These are phyloP conservation scores for Ogataea trehalophila DNA, from an alignment of 805 yeast genomes.

Conservation along the genomic window DNA sequence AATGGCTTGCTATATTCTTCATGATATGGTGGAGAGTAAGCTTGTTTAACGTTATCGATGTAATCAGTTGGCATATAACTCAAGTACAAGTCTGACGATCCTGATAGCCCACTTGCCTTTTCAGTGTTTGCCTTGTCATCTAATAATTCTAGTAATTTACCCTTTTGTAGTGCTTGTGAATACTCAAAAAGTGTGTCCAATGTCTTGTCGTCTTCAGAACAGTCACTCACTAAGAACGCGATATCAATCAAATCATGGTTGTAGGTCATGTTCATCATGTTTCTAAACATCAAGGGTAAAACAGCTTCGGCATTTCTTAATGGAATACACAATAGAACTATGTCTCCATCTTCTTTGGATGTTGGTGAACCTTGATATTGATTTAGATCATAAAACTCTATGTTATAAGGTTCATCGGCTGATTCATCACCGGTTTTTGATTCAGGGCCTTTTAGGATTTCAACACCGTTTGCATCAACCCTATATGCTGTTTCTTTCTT, in stretches of 20 bases:
- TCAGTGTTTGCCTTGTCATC: constrained; percentile 36
- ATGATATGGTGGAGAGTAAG: constrained; percentile 67
- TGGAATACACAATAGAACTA: constrained; percentile 68
- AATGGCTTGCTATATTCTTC: constrained; percentile 61
- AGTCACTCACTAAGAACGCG: constrained; percentile 77
- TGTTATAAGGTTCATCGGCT: constrained; percentile 17
- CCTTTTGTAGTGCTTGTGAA: constrained; percentile 64
- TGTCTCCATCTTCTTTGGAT: constrained; percentile 52
- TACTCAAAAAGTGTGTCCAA: constrained; percentile 61
- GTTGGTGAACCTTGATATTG: constrained; percentile 48
- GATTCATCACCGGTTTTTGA: neutral
- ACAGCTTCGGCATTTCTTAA: constrained; percentile 74
- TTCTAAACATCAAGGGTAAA: constrained; percentile 76
- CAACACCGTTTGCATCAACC: neutral
- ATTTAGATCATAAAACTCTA: constrained; percentile 58
- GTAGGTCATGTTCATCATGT: constrained; percentile 81
- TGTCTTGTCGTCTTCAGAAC: constrained; percentile 63
- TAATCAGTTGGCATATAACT: constrained; percentile 64
- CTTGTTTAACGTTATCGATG: constrained; percentile 48
- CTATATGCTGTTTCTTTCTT: neutral
- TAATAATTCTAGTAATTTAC: constrained; percentile 50
- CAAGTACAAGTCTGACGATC: constrained; percentile 59
- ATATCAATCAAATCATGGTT: constrained; percentile 76
- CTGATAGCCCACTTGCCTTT: constrained; percentile 36
- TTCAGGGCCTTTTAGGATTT: constrained; percentile 1